Conservation (phyloP, 179 eudicot genomes). For the Camellia oleifera region DNA sequence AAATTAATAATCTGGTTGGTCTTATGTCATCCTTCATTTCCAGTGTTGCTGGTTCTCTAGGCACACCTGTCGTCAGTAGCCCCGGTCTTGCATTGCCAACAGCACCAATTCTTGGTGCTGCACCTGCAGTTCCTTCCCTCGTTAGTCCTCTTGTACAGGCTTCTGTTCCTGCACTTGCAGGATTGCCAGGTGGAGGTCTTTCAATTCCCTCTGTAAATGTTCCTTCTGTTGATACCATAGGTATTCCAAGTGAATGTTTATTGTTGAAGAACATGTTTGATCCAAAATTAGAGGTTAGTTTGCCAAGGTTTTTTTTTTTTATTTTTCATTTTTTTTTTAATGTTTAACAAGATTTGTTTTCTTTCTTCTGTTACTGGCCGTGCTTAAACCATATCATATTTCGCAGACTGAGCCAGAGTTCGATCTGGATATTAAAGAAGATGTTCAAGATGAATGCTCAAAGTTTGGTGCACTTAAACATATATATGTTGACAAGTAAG, state of each 20-base stretch:
- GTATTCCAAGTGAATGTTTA: slow-evolving; percentile 81
- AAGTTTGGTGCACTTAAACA: slow-evolving; percentile 71
- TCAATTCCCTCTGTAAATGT: slow-evolving; percentile 35
- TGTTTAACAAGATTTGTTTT: not conserved
- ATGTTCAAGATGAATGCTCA: slow-evolving; percentile 73
- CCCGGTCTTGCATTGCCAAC: slow-evolving; percentile 32
- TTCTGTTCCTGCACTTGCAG: slow-evolving; percentile 37
- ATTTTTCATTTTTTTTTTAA: too few species aligned
- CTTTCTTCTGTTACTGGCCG: slow-evolving; percentile 8
- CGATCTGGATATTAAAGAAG: slow-evolving; percentile 88
- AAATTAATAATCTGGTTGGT: not conserved
- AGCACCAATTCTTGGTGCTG: slow-evolving; percentile 35
- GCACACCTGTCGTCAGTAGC: slow-evolving; percentile 30
- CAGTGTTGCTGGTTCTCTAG: slow-evolving; percentile 52
- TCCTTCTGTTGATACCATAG: slow-evolving; percentile 56
- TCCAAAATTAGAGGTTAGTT: slow-evolving; percentile 68
- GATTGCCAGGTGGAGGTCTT: slow-evolving; percentile 37
- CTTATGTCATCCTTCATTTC: slow-evolving; percentile 14
- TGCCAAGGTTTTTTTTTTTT: not conserved
- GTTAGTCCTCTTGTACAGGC: slow-evolving; percentile 33
- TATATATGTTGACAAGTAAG: slow-evolving; percentile 80
- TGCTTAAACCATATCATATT: not conserved
- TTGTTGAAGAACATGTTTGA: slow-evolving; percentile 94
- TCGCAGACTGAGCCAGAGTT: slow-evolving; percentile 80
- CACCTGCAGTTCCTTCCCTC: slow-evolving; percentile 33